Base-by-base conservation (phyloP, 805 yeast genomes). In the Candida takata region DNA sequence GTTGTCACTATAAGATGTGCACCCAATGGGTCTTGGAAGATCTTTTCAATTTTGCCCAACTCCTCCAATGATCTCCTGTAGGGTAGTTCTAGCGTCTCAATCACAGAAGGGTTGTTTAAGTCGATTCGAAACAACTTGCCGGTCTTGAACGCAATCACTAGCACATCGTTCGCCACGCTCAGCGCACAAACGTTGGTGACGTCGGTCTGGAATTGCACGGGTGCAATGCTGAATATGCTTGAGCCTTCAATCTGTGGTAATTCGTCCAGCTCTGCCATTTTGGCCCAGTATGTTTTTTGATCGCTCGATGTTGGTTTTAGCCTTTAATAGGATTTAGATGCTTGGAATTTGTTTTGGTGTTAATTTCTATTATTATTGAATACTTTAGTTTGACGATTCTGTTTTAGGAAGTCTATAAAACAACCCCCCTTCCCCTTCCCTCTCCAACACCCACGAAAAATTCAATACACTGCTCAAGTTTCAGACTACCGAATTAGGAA, bases 91-190 rank as follows among this genome's bases (percentile, higher is more conserved):
- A 65, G 50, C 17, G 55, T 59, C 28, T 65, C 67, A 5, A 83
- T 78, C 7, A 64, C 64, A 24, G 79, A 74, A 1, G 92, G 92
- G 33, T 67, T 66, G 34, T 74, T 77, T 43, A 83, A 58, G 46
- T 81, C 77, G 23, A 84, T 80, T n/a, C 81, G 58, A 44, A 72
- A 72, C n/a, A 83, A 57, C 12, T 65, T 50, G 1, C 81, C 79
- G 8, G 67, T 57, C 33, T 61, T 61, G 37, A 77, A 61, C 0
- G 79, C 74, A 31, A 82, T 58, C 37, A 72, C 67, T 27, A 83
- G 66, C 6, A 71, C 57, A 47, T 82, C 81, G 40, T 67, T 64
- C 16, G 67, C 58, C 6, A 79, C 85, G 13, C 64, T 68, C 32
- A 82, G 52, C n/a, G 69, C 57, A 6, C 62, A 59, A 10, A 82